Conservation (phyloP, 2,329 filamentous ascomycete species). For the Ambrosiella cleistominuta region DNA sequence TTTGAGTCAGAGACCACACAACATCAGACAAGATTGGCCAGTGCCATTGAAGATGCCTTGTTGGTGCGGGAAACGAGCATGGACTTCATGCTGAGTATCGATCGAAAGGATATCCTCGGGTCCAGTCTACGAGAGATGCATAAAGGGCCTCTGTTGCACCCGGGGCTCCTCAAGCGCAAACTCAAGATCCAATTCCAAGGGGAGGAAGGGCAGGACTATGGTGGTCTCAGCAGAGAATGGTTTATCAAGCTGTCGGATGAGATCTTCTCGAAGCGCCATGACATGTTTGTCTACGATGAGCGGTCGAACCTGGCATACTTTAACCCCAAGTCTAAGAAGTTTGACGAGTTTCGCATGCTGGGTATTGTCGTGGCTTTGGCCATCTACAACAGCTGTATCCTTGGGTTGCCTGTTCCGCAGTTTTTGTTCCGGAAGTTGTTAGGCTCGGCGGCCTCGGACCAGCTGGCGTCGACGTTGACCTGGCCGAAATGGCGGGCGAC, state of each 20-base stretch:
- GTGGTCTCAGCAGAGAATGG: slow-evolving; percentile 85
- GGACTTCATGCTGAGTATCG: slow-evolving; percentile 58
- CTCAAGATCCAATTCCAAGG: slow-evolving; percentile 59
- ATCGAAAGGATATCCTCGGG: slow-evolving; percentile 72
- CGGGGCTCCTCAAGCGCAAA: neutral
- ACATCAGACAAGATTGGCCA: neutral
- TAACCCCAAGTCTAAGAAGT: slow-evolving; percentile 77
- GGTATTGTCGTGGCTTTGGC: slow-evolving; percentile 76
- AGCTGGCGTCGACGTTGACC: slow-evolving; percentile 21
- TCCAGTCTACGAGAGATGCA: slow-evolving; percentile 75
- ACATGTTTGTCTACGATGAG: slow-evolving; percentile 84
- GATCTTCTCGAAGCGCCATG: slow-evolving; percentile 79
- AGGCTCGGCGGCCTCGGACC: slow-evolving; percentile 42
- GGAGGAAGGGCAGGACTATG: slow-evolving; percentile 82
- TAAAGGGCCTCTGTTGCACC: slow-evolving; percentile 23
- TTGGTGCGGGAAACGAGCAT: slow-evolving; percentile 19
- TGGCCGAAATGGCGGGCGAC: slow-evolving; percentile 41
- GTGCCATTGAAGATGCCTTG: neutral
- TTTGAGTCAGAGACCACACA: slow-evolving; percentile 45
- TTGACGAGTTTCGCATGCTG: slow-evolving; percentile 80
- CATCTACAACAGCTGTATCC: slow-evolving; percentile 87
- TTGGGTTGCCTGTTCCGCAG: slow-evolving; percentile 73
- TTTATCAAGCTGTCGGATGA: slow-evolving; percentile 76
- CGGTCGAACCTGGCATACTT: slow-evolving; percentile 87
- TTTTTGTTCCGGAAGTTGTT: slow-evolving; percentile 82